Base-by-base conservation (phyloP, 1,284 basidiomycete species). In the Naganishia cerealis region DNA sequence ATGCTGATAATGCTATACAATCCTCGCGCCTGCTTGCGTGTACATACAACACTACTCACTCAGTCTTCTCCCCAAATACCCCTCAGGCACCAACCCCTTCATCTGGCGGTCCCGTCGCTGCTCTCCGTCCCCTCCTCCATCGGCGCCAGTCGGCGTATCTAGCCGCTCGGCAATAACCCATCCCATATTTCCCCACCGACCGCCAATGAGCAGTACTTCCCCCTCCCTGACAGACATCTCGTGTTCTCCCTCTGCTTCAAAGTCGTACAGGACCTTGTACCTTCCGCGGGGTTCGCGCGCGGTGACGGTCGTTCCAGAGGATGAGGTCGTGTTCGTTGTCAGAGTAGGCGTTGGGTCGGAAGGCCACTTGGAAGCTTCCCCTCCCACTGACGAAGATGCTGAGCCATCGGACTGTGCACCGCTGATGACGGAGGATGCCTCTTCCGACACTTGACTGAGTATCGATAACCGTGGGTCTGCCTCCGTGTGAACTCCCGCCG, bases 1-100 rank as follows among this genome's bases (percentile, higher is more conserved):
- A 33, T 33, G 29, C 29, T 33, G 29, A 33, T 33, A 33, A 33
- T 33, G 29, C 29, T 33, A 33, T 33, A 33, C 29, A 33, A 33
- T 33, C 29, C 29, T 6, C 29, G 2, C 29, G 29, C 29, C 29
- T 3, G 29, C 29, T 33, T 33, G 6, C 6, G 29, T 6, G 29
- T 33, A 33, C 6, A 33, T 33, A 33, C 29, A 33, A 33, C 29
- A 33, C 29, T 33, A 33, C 6, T 72, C 70, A 12, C 63, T 56
- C 36, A 73, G 70, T 43, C 67, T 74, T 59, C 77, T 77, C 42
- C 61, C 69, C 18, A 81, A 65, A 72, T 80, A 81, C 9, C 75
- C 73, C 67, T 80, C 79, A 1, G 79, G 79, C 18, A 81, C 79
- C 67, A 81, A 70, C 0, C 79, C 79, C 46, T 76, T 75, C 18